A percentile compares a stretch with the other conserved stretches of the same genome.
phyloP scores from a whole-genome alignment of 2,329 filamentous ascomycete genomes.

The Diplodia intermedia region DNA sequence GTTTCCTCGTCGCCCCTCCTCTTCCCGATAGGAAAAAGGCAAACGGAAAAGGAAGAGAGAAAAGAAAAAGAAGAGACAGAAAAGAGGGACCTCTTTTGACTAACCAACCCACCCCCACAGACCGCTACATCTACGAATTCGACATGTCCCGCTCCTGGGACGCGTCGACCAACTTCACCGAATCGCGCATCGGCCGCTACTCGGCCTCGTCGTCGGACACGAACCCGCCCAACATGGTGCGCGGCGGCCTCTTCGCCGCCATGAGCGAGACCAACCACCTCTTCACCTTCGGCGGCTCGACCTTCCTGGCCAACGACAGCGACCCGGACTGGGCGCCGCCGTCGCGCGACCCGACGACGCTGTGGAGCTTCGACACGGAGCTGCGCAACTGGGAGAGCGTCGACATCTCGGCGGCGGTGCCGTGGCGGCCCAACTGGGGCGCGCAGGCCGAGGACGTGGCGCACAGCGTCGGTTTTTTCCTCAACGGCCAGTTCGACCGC shows the following conservation, averaged over 20 bases:
- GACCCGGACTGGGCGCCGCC: conserved; percentile 42
- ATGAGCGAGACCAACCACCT: conserved; percentile 37
- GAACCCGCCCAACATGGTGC: conserved; percentile 39
- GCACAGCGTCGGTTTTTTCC: neutral
- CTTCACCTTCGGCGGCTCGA: conserved; percentile 46
- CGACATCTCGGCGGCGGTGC: conserved; percentile 31
- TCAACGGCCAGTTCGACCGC: conserved; percentile 20
- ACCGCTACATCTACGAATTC: conserved; percentile 35
- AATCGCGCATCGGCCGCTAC: conserved; percentile 39
- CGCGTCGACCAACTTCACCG: conserved; percentile 42
- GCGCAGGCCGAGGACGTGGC: neutral
- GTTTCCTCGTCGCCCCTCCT: neutral
- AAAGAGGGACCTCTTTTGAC: too few species aligned
- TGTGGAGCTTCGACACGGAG: conserved; percentile 44
- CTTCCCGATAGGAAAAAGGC: neutral
- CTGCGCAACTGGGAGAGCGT: conserved; percentile 37
- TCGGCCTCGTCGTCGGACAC: conserved; percentile 34
- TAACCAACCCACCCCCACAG: neutral
- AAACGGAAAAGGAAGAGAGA: too few species aligned
- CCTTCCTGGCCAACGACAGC: conserved; percentile 40
- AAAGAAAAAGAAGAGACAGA: too few species aligned
- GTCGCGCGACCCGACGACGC: conserved; percentile 38
- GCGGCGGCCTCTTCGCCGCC: conserved; percentile 43
- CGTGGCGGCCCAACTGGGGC: conserved; percentile 52
- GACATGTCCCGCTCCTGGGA: conserved; percentile 44